Base-by-base conservation (phyloP, 768 basidiomycete genomes). In the Suillus lakei region DNA sequence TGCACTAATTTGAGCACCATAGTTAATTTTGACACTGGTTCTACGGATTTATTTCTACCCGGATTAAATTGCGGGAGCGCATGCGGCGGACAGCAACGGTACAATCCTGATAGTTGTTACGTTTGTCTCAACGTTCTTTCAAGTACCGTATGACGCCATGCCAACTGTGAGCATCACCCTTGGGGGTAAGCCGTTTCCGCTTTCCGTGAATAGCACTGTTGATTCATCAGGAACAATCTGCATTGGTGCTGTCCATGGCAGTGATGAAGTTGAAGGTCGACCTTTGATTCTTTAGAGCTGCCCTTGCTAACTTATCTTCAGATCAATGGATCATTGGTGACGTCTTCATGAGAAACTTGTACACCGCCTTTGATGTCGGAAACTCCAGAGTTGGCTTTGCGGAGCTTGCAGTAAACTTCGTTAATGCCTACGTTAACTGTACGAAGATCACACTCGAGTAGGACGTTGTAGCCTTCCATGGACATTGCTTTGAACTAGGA, bases 321-420 rank as follows among this genome's bases (percentile, higher is more conserved):
- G 69, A 65, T 30, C 74, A 71, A 16, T 80, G 78, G 79, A 71
- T 80, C 53, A 39, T 81, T 36, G 80, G 80, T 6, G 78, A 78
- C 39, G 69, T 74, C 16, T 84, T 86, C 75, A 67, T 85, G 66
- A 78, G 75, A 68, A 82, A 81, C 55, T 81, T 83, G 38, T 86
- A 83, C 66, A 75, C 82, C 7, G 73, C 74, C 10, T 85, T 84
- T 66, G 81, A 84, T 66, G 63, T 80, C 23, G 80, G 76, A 4
- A 73, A 77, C 23, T 63, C 51, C 8, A 74, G 70, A 41, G 78
- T 84, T 15, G 81, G 83, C 6, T 83, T 83, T 66, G 83, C 82
- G 44, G 44, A 67, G 12, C 70, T 74, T 36, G 68, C 69, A 56
- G n/a, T 72, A 63, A 73, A 36, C 30, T 26, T 51, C 8, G 36